Evolutionary conservation across 2,329 filamentous ascomycete genomes (phyloP), one percentile per base, ranked within the genome.

Genomic region (Pseudogymnoascus sp.): DNA sequence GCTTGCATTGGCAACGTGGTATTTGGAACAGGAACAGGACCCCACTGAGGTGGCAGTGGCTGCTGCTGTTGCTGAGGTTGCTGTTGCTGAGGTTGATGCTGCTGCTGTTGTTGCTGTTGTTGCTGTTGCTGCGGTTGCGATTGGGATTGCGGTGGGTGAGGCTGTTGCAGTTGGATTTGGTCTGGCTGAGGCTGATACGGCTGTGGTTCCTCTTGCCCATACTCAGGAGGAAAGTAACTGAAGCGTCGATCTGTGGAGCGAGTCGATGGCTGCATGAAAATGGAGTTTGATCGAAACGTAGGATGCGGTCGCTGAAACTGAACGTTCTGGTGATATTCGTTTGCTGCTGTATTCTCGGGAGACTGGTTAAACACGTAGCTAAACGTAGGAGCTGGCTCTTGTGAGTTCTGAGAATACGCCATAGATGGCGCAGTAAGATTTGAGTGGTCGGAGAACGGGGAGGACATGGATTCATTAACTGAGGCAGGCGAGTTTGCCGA

Each of bases 201-300:
- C 47, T n/a, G 47, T 54, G 47, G 47, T 5, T 54, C 47, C 21
- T 33, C 47, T 21, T 54, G 47, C 5, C 47, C 47, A 33, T 54
- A 54, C 26, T 86, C 84, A 1, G 84, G 84, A 8, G 85, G 83
- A 65, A 86, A 86, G 66, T 86, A 84, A 13, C 84, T 86, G 64
- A 85, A 84, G 6, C 84, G 77, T 21, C 84, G 79, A 6, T 84
- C 83, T 40, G 75, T 77, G 7, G 75, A 74, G 63, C 76, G 79
- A 15, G 78, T 78, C 1, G 80, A 78, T 5, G 84, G 84, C 62
- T 81, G 83, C 65, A 80, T 76, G 71, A 87, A 87, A 63, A 87
- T 87, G 1, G 85, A 87, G 68, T 85, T 85, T 8, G 84, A 86
- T 60, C 85, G 79, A 72, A 87, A 87, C 78, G 84, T 47, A 79